These are phyloP conservation scores for Populus deltoides DNA, from an alignment of 345 rosid genomes.

Conservation along the genomic window DNA sequence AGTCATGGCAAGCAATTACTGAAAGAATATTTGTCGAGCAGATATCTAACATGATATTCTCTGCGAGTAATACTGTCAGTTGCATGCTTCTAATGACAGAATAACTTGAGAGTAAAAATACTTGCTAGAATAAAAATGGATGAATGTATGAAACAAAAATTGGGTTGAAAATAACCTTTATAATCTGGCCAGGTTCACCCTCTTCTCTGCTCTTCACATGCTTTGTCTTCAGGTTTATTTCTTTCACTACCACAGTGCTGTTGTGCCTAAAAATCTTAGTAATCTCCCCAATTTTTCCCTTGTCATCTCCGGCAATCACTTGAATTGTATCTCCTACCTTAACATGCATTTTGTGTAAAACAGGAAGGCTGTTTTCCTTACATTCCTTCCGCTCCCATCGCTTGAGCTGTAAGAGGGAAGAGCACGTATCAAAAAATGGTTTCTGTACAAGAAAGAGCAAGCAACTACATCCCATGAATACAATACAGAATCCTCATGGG, in stretches of 20 bases:
- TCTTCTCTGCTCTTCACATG: conserved; percentile 88
- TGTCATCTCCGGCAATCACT: conserved; percentile 77
- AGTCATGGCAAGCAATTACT: neutral
- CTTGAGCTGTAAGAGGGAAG: conserved; percentile 52
- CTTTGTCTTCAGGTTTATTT: conserved; percentile 87
- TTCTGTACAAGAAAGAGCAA: neutral
- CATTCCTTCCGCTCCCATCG: conserved; percentile 89
- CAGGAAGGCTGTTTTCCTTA: conserved; percentile 87
- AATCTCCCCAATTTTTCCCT: conserved; percentile 84
- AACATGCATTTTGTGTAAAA: conserved; percentile 88
- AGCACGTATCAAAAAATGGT: neutral
- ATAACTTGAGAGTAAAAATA: neutral
- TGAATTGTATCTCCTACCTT: conserved; percentile 84
- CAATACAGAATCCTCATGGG: neutral
- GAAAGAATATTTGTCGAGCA: neutral
- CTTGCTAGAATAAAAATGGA: neutral
- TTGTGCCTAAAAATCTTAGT: conserved; percentile 67
- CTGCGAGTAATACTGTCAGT: neutral
- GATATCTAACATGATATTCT: neutral
- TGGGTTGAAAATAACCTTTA: conserved; percentile 49
- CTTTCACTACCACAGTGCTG: conserved; percentile 68
- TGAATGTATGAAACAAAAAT: neutral
- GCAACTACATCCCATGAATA: neutral
- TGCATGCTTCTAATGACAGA: neutral
- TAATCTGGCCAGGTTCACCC: conserved; percentile 80